Evolutionary conservation across 768 basidiomycete species (phyloP), one percentile per base, ranked within the genome.

Genomic region (Psilocybe cubensis): DNA sequence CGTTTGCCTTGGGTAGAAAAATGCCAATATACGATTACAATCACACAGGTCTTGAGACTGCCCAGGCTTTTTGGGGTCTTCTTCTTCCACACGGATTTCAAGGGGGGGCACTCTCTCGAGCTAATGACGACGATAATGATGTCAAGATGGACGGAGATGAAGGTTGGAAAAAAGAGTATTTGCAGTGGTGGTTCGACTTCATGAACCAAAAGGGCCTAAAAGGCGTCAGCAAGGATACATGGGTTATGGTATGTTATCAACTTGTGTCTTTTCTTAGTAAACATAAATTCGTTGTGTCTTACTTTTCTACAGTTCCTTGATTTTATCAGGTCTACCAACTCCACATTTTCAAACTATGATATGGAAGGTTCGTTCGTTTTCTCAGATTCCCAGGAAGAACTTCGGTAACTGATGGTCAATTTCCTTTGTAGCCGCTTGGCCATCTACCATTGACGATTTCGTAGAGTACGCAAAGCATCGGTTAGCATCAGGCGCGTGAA

Each of bases 141-240:
- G 77, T 75, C 11, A 75, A 79, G 28, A 81, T 83, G 65, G 76
- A 77, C 52, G 74, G 76, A 54, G 71, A 70, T 23, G 79, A 65
- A 10, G 88, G 88, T 2, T 93, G 89, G 87, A 77, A 79, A 61
- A 74, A 76, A 46, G 79, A 83, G 59, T 82, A 89, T 66, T 83
- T 80, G 14, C 68, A 83, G 23, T 84, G 83, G 83, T 96, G 94
- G 94, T 84, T 88, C 64, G 85, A 88, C n/a, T 96, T 85, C 69
- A 70, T 95, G 69, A 72, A 68, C 28, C 75, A 81, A 67, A 87
- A 83, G 61, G 86, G 85, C 1, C 77, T 77, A 20, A 89, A 89
- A 67, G 92, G 91, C 4, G 81, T 96, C 28, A 94, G 91, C 74
- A 92, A 90, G 73, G 93, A 94, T 73, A 91, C 90, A 17, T 94